phyloP scores from a whole-genome alignment of 2,329 filamentous ascomycete species.

The Beauveria sp. region DNA sequence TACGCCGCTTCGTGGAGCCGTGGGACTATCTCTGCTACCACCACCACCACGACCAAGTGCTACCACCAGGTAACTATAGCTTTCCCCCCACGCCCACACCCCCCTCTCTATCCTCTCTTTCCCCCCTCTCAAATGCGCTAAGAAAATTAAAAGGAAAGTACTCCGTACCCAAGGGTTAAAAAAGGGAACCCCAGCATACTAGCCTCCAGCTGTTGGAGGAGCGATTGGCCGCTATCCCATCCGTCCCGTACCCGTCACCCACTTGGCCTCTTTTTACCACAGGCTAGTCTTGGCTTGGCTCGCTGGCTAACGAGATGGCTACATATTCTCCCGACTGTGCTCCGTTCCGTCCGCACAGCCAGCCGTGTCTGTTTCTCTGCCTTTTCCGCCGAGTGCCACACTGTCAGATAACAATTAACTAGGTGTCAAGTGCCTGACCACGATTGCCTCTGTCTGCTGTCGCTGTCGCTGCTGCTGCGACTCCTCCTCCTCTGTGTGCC shows the following conservation, averaged over 20 bases:
- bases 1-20: neutral
- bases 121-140: neutral
- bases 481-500: neutral
- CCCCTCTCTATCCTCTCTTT: neutral
- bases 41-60: neutral
- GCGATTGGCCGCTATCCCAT: slow-evolving; percentile 9
- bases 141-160: neutral
- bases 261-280: slow-evolving; percentile 4
- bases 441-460: neutral
- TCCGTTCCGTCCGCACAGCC: slow-evolving; percentile 6
- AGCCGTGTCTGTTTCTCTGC: slow-evolving; percentile 1
- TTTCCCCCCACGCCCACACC: neutral
- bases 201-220: neutral
- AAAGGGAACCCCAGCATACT: neutral
- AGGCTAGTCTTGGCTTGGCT: slow-evolving; percentile 6
- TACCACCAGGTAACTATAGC: neutral
- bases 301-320: slow-evolving; percentile 4
- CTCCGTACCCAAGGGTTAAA: neutral
- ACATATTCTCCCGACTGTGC: slow-evolving; percentile 9
- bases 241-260: slow-evolving; percentile 9
- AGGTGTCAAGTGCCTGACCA: neutral
- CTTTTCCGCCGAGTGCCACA: neutral
- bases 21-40: neutral
- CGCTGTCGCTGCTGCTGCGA: neutral
- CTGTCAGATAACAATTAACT: neutral